phyloP scores from a whole-genome alignment of 768 basidiomycete genomes.

The Fomitopsis serialis region DNA sequence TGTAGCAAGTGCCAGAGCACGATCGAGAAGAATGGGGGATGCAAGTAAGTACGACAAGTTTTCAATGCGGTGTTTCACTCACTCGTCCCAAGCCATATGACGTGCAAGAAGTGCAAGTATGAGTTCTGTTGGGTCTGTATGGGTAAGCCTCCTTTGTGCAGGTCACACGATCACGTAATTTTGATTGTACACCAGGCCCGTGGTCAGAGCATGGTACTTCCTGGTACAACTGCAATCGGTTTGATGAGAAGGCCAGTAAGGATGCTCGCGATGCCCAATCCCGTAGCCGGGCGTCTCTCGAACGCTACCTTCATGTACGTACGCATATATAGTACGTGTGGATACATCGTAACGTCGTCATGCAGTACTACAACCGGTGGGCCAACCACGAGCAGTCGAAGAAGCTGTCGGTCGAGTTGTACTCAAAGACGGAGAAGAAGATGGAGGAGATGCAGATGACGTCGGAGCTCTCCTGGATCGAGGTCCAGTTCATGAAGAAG shows the following conservation, averaged over 20 bases:
- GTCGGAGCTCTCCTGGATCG: constrained; percentile 93
- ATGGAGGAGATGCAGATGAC: constrained; percentile 99
- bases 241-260: constrained; percentile 85
- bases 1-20: constrained; percentile 94
- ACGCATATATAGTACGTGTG: background rate
- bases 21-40: constrained; percentile 99
- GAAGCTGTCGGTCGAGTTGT: constrained; percentile 88
- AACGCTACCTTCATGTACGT: constrained; percentile 93
- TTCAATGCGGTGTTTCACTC: constrained; percentile 3
- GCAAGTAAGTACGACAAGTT: constrained; percentile 72
- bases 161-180: background rate
- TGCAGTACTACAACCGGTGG: constrained; percentile 97
- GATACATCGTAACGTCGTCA: background rate
- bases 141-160: constrained; percentile 42
- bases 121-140: constrained; percentile 99
- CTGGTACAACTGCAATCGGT: constrained; percentile 98
- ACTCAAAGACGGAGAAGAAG: constrained; percentile 97
- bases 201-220: constrained; percentile 97
- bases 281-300: constrained; percentile 81
- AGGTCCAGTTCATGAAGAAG: constrained; percentile 98
- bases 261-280: constrained; percentile 92
- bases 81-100: constrained; percentile 79
- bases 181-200: constrained; percentile 48
- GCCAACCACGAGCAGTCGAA: constrained; percentile 99
- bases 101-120: constrained; percentile 98